Evolutionary conservation across 1,284 basidiomycete genomes (phyloP).

Genomic region (Trichosporon sp.): DNA sequence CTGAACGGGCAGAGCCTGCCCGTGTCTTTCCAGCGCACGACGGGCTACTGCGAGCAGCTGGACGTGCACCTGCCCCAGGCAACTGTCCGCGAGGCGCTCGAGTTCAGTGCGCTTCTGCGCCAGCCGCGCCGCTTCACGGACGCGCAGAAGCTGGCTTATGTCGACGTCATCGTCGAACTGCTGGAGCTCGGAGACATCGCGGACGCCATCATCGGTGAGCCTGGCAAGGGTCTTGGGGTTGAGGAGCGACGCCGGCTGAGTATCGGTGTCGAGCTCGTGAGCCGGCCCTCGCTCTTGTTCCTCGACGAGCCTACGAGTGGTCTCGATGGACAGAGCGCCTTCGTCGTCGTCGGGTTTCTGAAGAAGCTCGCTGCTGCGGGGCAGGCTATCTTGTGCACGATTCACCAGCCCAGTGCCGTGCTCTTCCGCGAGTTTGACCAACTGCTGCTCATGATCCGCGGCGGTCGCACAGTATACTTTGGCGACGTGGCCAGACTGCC

Average conservation of each 20-base stretch:
- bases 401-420: conserved; percentile 66
- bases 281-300: conserved; percentile 53
- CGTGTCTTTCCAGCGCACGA: conserved; percentile 60
- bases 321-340: conserved; percentile 64
- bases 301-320: conserved; percentile 62
- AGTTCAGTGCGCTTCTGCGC: conserved; percentile 78
- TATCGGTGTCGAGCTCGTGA: conserved; percentile 58
- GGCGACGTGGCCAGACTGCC: conserved; percentile 60
- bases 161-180: conserved; percentile 61
- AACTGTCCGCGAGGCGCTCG: conserved; percentile 74
- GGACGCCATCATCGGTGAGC: conserved; percentile 59
- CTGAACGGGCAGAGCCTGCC: conserved; percentile 59
- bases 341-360: conserved; percentile 63
- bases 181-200: conserved; percentile 60
- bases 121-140: conserved; percentile 69
- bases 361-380: conserved; percentile 61
- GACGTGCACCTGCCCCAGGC: conserved; percentile 50
- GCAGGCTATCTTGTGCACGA: conserved; percentile 58
- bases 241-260: conserved; percentile 61
- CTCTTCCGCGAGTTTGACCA: conserved; percentile 73
- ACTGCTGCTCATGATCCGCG: conserved; percentile 60
- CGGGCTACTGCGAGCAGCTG: conserved; percentile 57
- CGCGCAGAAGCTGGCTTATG: conserved; percentile 61
- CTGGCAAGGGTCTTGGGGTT: conserved; percentile 57
- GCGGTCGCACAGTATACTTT: conserved; percentile 62